Conservation (phyloP, 768 basidiomycete genomes). For the Suillus spraguei region DNA sequence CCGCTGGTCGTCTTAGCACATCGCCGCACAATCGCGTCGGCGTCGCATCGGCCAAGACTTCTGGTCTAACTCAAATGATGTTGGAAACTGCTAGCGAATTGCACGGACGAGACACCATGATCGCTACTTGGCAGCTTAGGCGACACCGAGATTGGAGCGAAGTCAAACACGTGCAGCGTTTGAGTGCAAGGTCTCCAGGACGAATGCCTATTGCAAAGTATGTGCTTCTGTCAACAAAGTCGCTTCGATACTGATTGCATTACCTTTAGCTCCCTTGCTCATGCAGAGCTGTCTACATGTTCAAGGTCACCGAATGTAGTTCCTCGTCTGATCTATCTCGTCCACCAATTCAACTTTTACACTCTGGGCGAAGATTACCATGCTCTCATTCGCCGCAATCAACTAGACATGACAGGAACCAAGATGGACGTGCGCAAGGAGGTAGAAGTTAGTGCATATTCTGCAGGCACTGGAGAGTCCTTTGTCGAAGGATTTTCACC, state of each 20-base stretch:
- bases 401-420: constrained; percentile 54
- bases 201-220: constrained; percentile 14
- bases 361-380: constrained; percentile 78
- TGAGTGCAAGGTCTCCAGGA: constrained; percentile 12
- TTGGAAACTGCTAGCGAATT: constrained; percentile 39
- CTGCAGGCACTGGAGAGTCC: constrained; percentile 42
- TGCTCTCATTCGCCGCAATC: constrained; percentile 67
- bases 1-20: constrained; percentile 38
- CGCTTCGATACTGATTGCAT: constrained; percentile 14
- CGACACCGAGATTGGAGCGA: constrained; percentile 55
- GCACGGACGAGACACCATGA: constrained; percentile 39
- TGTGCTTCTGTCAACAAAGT: neutral
- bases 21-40: constrained; percentile 27
- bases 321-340: constrained; percentile 78
- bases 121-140: constrained; percentile 70
- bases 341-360: constrained; percentile 84
- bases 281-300: constrained; percentile 81
- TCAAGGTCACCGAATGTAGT: constrained; percentile 60
- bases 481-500: constrained; percentile 58
- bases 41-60: constrained; percentile 34
- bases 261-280: constrained; percentile 61
- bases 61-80: constrained; percentile 38
- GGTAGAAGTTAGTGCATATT: constrained; percentile 64
- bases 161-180: constrained; percentile 39
- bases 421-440: constrained; percentile 75